A percentile compares a stretch with the other conserved stretches of the same genome.
Evolutionary conservation across 2,329 filamentous ascomycete species (phyloP).

Genomic region (Chaetomium sp.): DNA sequence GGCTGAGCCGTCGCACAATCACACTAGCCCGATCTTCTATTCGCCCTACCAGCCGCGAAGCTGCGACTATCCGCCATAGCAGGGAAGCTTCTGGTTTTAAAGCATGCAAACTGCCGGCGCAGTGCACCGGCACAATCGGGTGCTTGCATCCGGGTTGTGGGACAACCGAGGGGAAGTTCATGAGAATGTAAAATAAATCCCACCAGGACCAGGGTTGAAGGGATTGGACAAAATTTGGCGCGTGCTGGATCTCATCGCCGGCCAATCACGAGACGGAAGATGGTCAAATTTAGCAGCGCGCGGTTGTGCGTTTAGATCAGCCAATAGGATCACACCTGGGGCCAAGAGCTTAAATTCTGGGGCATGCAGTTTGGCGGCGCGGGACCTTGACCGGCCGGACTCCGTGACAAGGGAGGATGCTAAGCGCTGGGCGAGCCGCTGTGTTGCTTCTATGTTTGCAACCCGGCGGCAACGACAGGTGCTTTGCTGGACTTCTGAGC

Average conservation of each 20-base stretch:
- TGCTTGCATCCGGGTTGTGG: too few species aligned
- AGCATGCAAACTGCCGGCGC: background rate
- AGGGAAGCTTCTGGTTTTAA: background rate
- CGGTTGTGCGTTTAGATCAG: background rate
- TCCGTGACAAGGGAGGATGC: background rate
- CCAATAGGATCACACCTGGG: background rate
- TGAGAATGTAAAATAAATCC: too few species aligned
- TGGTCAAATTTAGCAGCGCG: background rate
- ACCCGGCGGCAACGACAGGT: background rate
- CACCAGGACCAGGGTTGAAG: too few species aligned
- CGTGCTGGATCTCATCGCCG: background rate
- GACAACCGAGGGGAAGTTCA: too few species aligned
- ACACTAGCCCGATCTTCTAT: background rate
- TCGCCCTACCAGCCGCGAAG: background rate
- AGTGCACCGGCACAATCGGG: too few species aligned
- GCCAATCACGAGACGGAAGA: constrained; percentile 4
- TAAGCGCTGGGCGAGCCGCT: background rate
- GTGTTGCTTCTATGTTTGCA: background rate
- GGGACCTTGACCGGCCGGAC: too few species aligned
- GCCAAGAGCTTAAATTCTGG: background rate
- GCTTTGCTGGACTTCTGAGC: background rate
- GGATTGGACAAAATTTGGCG: background rate
- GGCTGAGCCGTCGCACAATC: background rate
- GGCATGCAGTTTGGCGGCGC: too few species aligned
- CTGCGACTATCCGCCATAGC: background rate